Evolutionary conservation across 2,329 filamentous ascomycete species (phyloP).

Genomic region (Claviceps spartinae): DNA sequence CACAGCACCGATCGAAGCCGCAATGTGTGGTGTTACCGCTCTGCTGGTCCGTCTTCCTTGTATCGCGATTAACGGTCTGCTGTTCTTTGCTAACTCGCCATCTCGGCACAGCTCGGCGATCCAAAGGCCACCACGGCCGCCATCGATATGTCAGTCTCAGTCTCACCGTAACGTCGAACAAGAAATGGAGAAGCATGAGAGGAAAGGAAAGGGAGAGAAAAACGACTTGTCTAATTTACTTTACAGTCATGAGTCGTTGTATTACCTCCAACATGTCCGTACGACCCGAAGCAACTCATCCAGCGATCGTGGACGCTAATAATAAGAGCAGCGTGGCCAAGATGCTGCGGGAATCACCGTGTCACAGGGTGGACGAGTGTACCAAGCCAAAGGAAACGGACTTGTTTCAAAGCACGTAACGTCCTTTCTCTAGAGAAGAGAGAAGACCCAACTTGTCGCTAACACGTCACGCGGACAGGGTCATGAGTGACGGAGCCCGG

Average conservation of each 20-base stretch:
- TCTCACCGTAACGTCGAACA: too few species aligned
- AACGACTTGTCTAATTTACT: not conserved
- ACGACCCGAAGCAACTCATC: not conserved
- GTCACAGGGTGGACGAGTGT: slow-evolving; percentile 66
- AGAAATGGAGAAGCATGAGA: not conserved
- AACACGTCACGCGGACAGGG: slow-evolving; percentile 2
- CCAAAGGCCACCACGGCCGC: slow-evolving; percentile 31
- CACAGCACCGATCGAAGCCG: not conserved
- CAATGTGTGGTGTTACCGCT: slow-evolving; percentile 3
- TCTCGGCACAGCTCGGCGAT: slow-evolving; percentile 18
- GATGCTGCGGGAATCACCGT: slow-evolving; percentile 80
- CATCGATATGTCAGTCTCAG: slow-evolving; percentile 34
- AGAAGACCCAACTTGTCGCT: slow-evolving; percentile 21
- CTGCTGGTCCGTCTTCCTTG: slow-evolving; percentile 1
- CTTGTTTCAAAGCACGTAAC: not conserved
- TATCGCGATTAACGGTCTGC: not conserved
- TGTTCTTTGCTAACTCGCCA: not conserved
- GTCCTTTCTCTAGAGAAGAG: not conserved
- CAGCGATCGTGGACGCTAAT: not conserved
- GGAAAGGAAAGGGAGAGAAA: not conserved
- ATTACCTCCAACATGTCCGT: slow-evolving; percentile 46
- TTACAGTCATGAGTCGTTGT: slow-evolving; percentile 48
- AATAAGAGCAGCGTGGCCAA: slow-evolving; percentile 40
- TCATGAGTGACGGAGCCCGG: slow-evolving; percentile 38
- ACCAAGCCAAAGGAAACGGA: slow-evolving; percentile 62